Evolutionary conservation across 139 green algal genomes (phyloP), one percentile per base, ranked within the genome.

Genomic region (Chlorella sorokiniana): DNA sequence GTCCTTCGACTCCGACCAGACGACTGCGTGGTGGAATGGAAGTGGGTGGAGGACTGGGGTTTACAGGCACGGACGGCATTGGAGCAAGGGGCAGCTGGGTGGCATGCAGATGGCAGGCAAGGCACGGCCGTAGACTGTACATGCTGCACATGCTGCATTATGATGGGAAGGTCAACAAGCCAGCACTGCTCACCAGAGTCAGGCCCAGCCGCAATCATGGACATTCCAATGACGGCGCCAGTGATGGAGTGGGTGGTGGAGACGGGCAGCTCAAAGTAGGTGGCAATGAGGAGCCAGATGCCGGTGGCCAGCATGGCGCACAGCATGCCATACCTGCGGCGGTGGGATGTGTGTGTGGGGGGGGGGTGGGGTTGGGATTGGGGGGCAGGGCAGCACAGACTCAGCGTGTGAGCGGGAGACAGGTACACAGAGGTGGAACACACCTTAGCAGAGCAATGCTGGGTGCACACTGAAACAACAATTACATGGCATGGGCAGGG

Each of bases 301-400:
- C 84, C 88, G 6, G 91, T 85, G 0, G 88, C 86, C 4, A 82
- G 54, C 42, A 93, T 67, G 3, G 85, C 84, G 59, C 84, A 90
- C 56, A 94, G 62, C 86, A 94, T 92, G 69, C 91, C 90, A 62
- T 87, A 92, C 40, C 92, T 59, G 83, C 92, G 90, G 64, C 88
- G 88, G 69, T 86, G 91, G 31, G 25, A 74, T 56, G 67, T 25
- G 31, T 40, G 67, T n/a, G 3, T 52, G 38, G 10, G 25, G 38
- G 65, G 3, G 38, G 38, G 38, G 37, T 18, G 33, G 2, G 63
- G 31, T 1, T 29, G 35, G 33, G 65, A 33, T 44, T 72, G 37
- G 23, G 62, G 7, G 6, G 62, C 31, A 33, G 31, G 6, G 31
- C 8, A 9, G 25, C 31, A 33, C 62, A 42, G 48, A 2, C 14